Base-by-base conservation (phyloP, 441 rosid genomes). In the Euphorbia celastroides region DNA sequence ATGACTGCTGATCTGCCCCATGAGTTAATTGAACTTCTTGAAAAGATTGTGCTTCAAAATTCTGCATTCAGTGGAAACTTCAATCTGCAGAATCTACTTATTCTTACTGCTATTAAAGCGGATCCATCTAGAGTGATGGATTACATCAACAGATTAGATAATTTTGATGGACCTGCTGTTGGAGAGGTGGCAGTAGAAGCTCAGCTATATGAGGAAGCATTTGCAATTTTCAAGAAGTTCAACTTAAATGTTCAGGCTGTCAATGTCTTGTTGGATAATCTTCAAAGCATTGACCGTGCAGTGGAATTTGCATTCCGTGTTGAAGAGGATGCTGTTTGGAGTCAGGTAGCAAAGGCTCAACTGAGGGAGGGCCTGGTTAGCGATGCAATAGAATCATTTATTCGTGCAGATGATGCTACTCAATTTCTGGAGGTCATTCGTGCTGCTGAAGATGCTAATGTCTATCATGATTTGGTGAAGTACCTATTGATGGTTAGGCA, bases 11-110 rank as follows among this genome's bases (percentile, higher is more conserved):
- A 96, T 79, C 84, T 96, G 51, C 99, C 99, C 2, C 99, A 92
- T 74, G 99, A 96, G 79, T 84, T 96, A 60, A 96, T 96, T 77
- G 99, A 93, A 85, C 97, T 96, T 79, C 96, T 96, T 69, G 99
- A 96, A 75, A 96, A 93, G 83, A 96, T 96, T 74, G 99, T 95
- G 27, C 98, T 95, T 70, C 99, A 95, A 80, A 95, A 95, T 59
- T 95, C 99, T 79, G 99, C 99, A 27, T 95, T 96, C 82, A 93
- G 99, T 82, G 99, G 99, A 56, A 96, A 96, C 79, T 93, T 90
- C 74, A 96, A 93, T 78, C 84, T 96, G 72, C 98, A 96, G 44
- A 96, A 96, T 83, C 88, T 96, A 28, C 97, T 95, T 55, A 92
- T 95, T 75, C 75, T 92, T 81, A 95, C 99, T 5, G 98, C 99